These are phyloP conservation scores for Penicillium aurantiogriseum DNA, from an alignment of 2,329 filamentous ascomycete species.

Conservation along the genomic window DNA sequence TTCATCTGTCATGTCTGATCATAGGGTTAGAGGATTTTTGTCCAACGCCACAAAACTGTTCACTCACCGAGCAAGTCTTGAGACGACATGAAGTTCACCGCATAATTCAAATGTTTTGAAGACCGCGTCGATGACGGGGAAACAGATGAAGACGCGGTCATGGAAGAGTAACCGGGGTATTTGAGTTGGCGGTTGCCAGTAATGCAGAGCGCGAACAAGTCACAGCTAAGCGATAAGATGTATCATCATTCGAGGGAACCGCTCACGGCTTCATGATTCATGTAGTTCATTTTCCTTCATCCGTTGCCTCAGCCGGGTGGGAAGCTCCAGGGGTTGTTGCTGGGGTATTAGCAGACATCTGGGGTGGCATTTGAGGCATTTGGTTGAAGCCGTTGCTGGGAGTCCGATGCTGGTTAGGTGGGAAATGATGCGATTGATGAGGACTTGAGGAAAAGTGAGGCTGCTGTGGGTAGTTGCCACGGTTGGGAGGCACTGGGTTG, in stretches of 20 bases:
- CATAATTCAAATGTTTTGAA: slow-evolving; percentile 4
- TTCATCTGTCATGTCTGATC: slow-evolving; percentile 13
- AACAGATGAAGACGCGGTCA: slow-evolving; percentile 4
- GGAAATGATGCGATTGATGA: slow-evolving; percentile 63
- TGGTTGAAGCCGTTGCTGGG: slow-evolving; percentile 58
- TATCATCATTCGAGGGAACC: slow-evolving; percentile 1
- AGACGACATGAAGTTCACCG: slow-evolving; percentile 6
- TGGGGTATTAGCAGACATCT: slow-evolving; percentile 42
- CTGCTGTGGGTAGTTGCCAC: slow-evolving; percentile 58
- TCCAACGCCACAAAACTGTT: neutral
- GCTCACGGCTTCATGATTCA: slow-evolving; percentile 8
- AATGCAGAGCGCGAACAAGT: slow-evolving; percentile 4
- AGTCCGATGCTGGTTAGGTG: slow-evolving; percentile 55
- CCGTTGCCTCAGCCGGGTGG: slow-evolving; percentile 44
- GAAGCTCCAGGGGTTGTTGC: slow-evolving; percentile 30
- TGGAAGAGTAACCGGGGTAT: slow-evolving; percentile 2
- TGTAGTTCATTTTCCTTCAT: slow-evolving; percentile 50
- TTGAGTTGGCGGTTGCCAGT: slow-evolving; percentile 6
- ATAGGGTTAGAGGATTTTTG: neutral
- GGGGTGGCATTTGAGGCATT: slow-evolving; percentile 44
- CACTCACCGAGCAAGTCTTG: slow-evolving; percentile 13
- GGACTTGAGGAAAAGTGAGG: slow-evolving; percentile 67
- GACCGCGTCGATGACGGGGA: slow-evolving; percentile 2
- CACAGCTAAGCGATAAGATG: slow-evolving; percentile 4
- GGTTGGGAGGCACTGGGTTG: slow-evolving; percentile 57